Evolutionary conservation across 441 rosid species (phyloP), one percentile per base, ranked within the genome.

Genomic region (Biscutella laevigata): DNA sequence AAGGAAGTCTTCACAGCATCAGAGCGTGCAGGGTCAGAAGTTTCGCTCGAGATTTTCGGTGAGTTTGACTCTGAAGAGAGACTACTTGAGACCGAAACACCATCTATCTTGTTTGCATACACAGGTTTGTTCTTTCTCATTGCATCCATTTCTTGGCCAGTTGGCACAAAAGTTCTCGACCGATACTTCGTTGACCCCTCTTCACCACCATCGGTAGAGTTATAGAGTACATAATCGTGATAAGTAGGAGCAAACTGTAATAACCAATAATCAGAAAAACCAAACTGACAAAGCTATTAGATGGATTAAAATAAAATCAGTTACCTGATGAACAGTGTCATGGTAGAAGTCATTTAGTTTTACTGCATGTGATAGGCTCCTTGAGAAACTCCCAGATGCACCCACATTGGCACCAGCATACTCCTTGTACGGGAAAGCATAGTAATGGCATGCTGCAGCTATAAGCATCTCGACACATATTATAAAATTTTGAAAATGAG

Each of bases 101-200:
- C 96, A 41, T 86, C 96, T 66, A 80, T 56, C 75, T 83, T 87
- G 75, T 71, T 78, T 44, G 85, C 96, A 53, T 74, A 66, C 54
- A 78, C 56, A 6, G 62, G 67, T 55, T 83, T 86, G 81, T 85
- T 88, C 74, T 73, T 88, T 74, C 98, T 80, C 53, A 79, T 82
- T 35, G 83, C 83, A 74, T 88, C 98, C 98, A 91, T 91, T 68
- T 91, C 98, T 44, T 80, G 94, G 4, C 98, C 98, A 24, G 95
- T 91, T 27, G 98, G 98, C 70, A 91, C 98, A 75, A 91, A 91
- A 17, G 96, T 92, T 30, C 96, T 81, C 0, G 96, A 83, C 4
- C 95, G 74, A 57, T 88, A 92, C 74, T 86, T 91, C 68, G 78
- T 76, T 59, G 84, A 67, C 34, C 91, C 95, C 61, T 83, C 98